Percentiles rank a stretch among this genome's conserved stretches.
Conservation (phyloP, 129 eudicot species). For the Saposhnikovia divaricata region DNA sequence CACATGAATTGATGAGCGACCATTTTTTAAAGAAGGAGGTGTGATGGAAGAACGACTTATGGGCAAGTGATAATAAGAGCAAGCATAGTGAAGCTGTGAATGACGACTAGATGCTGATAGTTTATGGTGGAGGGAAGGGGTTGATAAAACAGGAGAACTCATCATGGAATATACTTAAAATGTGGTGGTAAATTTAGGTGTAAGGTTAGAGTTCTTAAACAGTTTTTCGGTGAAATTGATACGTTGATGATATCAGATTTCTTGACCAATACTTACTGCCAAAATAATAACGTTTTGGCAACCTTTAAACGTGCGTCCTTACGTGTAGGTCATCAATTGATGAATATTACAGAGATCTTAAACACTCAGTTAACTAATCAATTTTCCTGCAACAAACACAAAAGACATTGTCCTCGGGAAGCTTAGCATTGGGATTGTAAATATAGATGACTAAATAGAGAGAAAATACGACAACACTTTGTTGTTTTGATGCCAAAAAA, state of each 20-base stretch:
- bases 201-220: neutral
- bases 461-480: too few relatives aligned
- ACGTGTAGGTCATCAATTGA: neutral
- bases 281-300: neutral
- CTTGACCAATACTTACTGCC: neutral
- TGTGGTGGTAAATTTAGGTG: neutral
- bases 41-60: conserved; percentile 14
- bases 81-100: conserved; percentile 3
- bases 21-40: neutral
- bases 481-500: neutral
- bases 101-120: conserved; percentile 13
- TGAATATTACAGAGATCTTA: neutral
- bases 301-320: neutral
- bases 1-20: conserved; percentile 14
- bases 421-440: neutral
- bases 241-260: neutral
- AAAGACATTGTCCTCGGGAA: neutral
- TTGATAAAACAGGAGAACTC: conserved; percentile 33
- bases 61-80: conserved; percentile 9
- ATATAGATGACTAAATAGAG: neutral
- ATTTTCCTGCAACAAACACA: neutral
- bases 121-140: conserved; percentile 30
- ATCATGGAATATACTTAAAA: conserved; percentile 7
- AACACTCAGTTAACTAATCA: neutral
- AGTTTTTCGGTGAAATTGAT: neutral